phyloP scores from a whole-genome alignment of 306 rosid genomes.

The Dryas alaskensis region DNA sequence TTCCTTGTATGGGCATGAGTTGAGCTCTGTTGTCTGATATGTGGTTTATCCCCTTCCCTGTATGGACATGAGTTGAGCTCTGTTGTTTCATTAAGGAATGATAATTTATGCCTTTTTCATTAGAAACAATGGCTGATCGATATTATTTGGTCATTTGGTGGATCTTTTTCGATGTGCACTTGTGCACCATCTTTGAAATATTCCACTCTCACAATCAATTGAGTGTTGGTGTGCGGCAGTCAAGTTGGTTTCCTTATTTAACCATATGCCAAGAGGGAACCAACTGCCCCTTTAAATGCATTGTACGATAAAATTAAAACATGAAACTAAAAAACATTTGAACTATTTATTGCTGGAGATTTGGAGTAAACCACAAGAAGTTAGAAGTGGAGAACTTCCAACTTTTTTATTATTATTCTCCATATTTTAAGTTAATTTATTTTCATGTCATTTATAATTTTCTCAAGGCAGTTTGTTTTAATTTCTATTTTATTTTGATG shows the following conservation, averaged over 20 bases:
- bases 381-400: background rate
- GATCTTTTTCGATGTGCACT: background rate
- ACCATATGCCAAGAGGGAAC: background rate
- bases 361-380: background rate
- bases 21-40: background rate
- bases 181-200: background rate
- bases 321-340: background rate
- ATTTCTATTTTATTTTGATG: background rate
- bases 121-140: background rate
- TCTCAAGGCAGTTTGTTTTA: constrained; percentile 8
- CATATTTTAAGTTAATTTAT: background rate
- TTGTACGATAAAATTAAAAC: background rate
- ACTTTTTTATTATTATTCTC: too few species aligned
- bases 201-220: background rate
- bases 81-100: background rate
- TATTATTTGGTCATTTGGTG: background rate
- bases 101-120: background rate
- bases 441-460: background rate
- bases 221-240: background rate
- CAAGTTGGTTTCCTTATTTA: background rate
- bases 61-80: background rate
- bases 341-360: background rate
- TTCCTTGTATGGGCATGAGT: background rate
- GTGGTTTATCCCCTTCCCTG: background rate
- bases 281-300: background rate